Evolutionary conservation across 1,139 yeast genomes (phyloP).

Genomic region (Sugiyamaella japonica): DNA sequence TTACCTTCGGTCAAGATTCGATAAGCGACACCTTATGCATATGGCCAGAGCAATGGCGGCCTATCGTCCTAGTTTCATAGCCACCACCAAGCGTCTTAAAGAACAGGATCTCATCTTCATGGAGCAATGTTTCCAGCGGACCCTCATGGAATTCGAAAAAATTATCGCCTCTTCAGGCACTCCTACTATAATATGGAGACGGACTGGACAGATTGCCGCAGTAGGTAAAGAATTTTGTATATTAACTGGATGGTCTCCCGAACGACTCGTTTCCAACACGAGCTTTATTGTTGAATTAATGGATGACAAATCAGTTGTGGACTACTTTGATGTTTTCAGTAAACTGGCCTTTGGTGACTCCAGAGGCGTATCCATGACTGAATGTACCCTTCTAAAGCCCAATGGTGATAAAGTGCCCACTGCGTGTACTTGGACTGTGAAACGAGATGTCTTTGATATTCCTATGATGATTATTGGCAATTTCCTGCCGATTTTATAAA

Average conservation of each 20-base stretch:
- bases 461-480: slow-evolving; percentile 98
- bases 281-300: slow-evolving; percentile 85
- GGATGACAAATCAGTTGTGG: slow-evolving; percentile 83
- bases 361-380: slow-evolving; percentile 80
- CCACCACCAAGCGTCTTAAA: slow-evolving; percentile 82
- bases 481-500: slow-evolving; percentile 28
- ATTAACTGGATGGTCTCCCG: slow-evolving; percentile 82
- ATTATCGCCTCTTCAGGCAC: slow-evolving; percentile 84
- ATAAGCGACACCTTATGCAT: slow-evolving; percentile 67
- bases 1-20: slow-evolving; percentile 71
- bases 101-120: slow-evolving; percentile 90
- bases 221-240: slow-evolving; percentile 90
- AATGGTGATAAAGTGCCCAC: slow-evolving; percentile 54
- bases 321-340: slow-evolving; percentile 81
- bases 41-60: slow-evolving; percentile 90
- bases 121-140: slow-evolving; percentile 93
- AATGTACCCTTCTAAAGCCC: slow-evolving; percentile 71
- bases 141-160: slow-evolving; percentile 80
- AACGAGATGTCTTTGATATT: slow-evolving; percentile 82
- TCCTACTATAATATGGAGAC: slow-evolving; percentile 91
- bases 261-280: slow-evolving; percentile 51
- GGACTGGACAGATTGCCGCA: slow-evolving; percentile 92
- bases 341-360: slow-evolving; percentile 91
- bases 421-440: slow-evolving; percentile 87
- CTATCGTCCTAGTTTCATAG: slow-evolving; percentile 88